Evolutionary conservation across 768 basidiomycete species (phyloP), one percentile per base, ranked within the genome.

Genomic region (Rhizopogon rudus): DNA sequence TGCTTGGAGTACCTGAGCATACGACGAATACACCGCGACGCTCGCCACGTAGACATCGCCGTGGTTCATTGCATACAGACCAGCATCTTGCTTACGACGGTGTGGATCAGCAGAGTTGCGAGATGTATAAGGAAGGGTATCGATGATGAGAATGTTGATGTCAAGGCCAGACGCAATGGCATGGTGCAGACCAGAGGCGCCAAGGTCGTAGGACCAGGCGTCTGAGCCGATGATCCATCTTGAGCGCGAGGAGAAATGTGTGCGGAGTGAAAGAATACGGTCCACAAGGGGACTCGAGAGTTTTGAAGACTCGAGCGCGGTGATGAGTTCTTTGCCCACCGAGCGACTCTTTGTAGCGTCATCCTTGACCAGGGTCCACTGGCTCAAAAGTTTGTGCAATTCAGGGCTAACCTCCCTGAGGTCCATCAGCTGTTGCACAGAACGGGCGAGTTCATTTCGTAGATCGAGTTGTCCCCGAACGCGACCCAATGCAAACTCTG

Each of bases 221-320:
- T 99, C 97, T 17, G 95, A 98, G 17, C 96, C 94, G 62, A 99
- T 88, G 70, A 99, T 98, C 97, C 97, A 99, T 56, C 91, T 80
- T 6, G 91, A 93, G 39, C 76, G 76, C 7, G 84, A 75, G 41
- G 81, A 74, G 61, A 97, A 82, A 61, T 86, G 81, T 17, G 81
- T 71, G 40, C 78, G 78, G 10, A 88, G 74, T 14, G 78, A 64
- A 39, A 92, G 77, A 44, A 91, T 78, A 29, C 77, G 77, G 40
- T 82, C 71, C 5, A 80, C 82, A 8, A 78, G 71, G 5, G 78
- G 68, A 56, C 78, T 74, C 7, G 68, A 57, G 46, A 71, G 45
- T 16, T 73, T 60, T 1, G 75, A 56, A 16, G 74, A 72, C 60
- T 81, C 74, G 12, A 90, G 75, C 25, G 67, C 68, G 22, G 75